Conservation (phyloP, 2,329 filamentous ascomycete genomes). For the Purpureocillium takamizusanense region DNA sequence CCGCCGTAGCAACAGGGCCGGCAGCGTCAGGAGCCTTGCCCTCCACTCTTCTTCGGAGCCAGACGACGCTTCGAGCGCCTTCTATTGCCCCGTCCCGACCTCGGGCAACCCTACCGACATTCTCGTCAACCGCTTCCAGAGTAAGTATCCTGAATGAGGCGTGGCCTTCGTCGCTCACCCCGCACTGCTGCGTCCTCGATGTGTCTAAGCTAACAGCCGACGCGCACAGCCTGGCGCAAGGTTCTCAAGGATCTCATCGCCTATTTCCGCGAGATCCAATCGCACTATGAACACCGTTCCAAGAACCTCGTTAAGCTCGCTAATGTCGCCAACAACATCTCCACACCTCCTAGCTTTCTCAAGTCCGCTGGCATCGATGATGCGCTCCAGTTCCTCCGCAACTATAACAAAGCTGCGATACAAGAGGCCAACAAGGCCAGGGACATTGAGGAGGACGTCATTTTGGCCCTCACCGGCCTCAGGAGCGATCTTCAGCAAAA, state of each 20-base stretch:
- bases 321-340: constrained; percentile 74
- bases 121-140: constrained; percentile 80
- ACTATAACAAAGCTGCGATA: constrained; percentile 74
- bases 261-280: constrained; percentile 88
- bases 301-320: constrained; percentile 78
- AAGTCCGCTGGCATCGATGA: constrained; percentile 78
- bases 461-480: constrained; percentile 75
- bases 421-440: constrained; percentile 78
- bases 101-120: constrained; percentile 80
- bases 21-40: constrained; percentile 74
- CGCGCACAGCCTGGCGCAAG: constrained; percentile 73
- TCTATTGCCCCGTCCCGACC: constrained; percentile 83
- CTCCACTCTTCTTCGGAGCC: constrained; percentile 60
- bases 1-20: constrained; percentile 71
- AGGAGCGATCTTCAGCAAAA: constrained; percentile 87
- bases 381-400: constrained; percentile 69
- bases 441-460: constrained; percentile 87
- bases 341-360: constrained; percentile 67
- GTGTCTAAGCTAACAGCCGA: too few relatives aligned
- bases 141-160: constrained; percentile 35
- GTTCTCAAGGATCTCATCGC: constrained; percentile 88
- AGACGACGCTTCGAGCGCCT: constrained; percentile 71
- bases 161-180: too few relatives aligned
- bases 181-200: too few relatives aligned
- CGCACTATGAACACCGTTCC: constrained; percentile 75